Percentiles rank a stretch among this genome's conserved stretches.
phyloP scores from a whole-genome alignment of 306 rosid species.

The Glycine latifolia region DNA sequence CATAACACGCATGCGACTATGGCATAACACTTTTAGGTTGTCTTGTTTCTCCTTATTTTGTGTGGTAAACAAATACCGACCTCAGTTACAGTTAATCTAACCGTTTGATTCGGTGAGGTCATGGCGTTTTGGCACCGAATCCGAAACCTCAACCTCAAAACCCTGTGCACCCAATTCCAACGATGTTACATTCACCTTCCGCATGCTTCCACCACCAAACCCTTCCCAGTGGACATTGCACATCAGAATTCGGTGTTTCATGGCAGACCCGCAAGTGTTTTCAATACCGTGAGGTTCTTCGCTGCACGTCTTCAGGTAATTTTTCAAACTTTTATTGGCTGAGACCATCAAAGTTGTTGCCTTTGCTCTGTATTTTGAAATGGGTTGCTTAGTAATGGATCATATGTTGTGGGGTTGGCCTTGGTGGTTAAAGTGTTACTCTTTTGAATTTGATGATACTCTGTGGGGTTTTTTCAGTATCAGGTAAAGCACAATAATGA shows the following conservation, averaged over 20 bases:
- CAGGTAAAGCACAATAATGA: slow-evolving; percentile 46
- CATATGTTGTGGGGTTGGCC: too few species aligned
- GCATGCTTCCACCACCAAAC: slow-evolving; percentile 43
- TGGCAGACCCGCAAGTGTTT: slow-evolving; percentile 43
- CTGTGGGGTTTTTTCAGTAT: slow-evolving; percentile 44
- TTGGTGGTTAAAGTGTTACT: too few species aligned
- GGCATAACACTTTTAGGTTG: not conserved
- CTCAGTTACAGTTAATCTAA: slow-evolving; percentile 9
- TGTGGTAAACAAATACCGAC: slow-evolving; percentile 4
- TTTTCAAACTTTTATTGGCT: not conserved
- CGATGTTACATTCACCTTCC: slow-evolving; percentile 52
- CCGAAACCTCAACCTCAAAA: slow-evolving; percentile 56
- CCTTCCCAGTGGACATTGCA: slow-evolving; percentile 40
- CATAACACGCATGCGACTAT: not conserved
- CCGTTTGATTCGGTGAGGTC: slow-evolving; percentile 33
- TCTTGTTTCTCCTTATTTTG: not conserved
- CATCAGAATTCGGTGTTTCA: slow-evolving; percentile 39
- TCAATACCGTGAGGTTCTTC: slow-evolving; percentile 57
- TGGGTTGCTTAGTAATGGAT: too few species aligned
- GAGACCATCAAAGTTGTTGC: not conserved
- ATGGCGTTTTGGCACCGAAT: slow-evolving; percentile 71
- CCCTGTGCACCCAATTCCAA: slow-evolving; percentile 46
- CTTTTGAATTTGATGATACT: slow-evolving; percentile 24
- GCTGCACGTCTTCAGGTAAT: slow-evolving; percentile 75
- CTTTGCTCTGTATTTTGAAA: not conserved